These are phyloP conservation scores for Epichloe hybrida DNA, from an alignment of 2,329 filamentous ascomycete species.

Conservation along the genomic window DNA sequence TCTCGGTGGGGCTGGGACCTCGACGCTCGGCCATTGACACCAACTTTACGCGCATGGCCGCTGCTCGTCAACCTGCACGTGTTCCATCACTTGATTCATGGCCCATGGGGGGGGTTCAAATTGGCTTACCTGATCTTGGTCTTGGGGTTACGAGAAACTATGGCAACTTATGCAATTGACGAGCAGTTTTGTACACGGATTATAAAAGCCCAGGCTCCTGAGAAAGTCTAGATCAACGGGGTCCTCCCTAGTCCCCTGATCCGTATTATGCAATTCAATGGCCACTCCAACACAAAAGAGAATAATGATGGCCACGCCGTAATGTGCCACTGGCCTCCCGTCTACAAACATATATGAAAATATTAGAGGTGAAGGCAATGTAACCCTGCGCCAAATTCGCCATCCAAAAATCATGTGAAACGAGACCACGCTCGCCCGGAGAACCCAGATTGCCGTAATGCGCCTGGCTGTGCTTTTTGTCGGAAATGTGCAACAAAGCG, in stretches of 20 bases:
- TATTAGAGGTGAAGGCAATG: neutral
- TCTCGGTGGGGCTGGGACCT: constrained; percentile 9
- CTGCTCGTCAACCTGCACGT: too few relatives aligned
- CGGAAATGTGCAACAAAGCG: neutral
- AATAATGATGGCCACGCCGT: too few relatives aligned
- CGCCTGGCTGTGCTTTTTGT: constrained; percentile 1
- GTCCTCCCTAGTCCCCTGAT: too few relatives aligned
- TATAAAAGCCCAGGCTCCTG: neutral
- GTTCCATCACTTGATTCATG: neutral
- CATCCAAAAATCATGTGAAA: constrained; percentile 1
- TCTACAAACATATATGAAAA: neutral
- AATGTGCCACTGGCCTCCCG: neutral
- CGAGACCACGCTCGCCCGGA: neutral
- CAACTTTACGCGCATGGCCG: neutral
- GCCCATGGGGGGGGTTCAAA: too few relatives aligned
- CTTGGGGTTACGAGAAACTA: too few relatives aligned
- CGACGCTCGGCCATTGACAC: neutral
- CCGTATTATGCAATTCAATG: too few relatives aligned
- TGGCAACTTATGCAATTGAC: too few relatives aligned
- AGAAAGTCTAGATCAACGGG: neutral
- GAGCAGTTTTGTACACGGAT: too few relatives aligned
- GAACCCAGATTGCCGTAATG: neutral
- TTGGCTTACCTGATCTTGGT: too few relatives aligned
- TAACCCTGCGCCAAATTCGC: too few relatives aligned
- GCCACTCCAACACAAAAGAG: neutral